phyloP scores from a whole-genome alignment of 2,329 filamentous ascomycete genomes.

The Amauroascus verrucosus region DNA sequence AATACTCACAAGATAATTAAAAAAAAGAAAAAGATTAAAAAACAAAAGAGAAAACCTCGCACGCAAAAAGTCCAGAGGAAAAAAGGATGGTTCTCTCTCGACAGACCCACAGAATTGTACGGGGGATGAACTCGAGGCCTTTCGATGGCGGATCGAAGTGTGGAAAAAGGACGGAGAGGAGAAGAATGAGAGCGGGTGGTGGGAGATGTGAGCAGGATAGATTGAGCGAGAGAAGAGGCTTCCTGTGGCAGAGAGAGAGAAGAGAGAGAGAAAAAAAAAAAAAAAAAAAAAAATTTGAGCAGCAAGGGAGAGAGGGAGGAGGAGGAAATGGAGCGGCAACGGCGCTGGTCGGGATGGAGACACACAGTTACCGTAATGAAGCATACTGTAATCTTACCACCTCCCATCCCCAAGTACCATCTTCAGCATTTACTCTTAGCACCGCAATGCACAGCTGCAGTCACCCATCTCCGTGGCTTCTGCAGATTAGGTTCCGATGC shows the following conservation, averaged over 20 bases:
- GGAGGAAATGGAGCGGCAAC: conserved; percentile 7
- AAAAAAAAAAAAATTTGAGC: no score
- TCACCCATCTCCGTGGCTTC: background rate
- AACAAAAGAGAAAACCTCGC: background rate
- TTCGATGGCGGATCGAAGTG: background rate
- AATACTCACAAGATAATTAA: conserved; percentile 3
- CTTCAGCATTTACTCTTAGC: background rate
- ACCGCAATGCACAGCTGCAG: background rate
- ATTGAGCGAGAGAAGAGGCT: conserved; percentile 21
- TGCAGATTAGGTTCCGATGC: no score
- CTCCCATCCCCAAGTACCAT: no score
- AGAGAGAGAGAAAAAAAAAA: conserved; percentile 19
- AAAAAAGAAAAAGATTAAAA: conserved; percentile 2
- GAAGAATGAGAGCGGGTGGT: conserved; percentile 17
- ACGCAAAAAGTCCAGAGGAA: background rate
- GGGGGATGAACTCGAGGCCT: conserved; percentile 3
- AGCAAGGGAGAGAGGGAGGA: background rate
- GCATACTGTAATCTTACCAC: background rate
- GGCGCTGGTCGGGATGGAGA: conserved; percentile 10
- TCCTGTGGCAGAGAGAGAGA: conserved; percentile 18
- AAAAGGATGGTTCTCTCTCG: background rate
- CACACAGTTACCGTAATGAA: background rate
- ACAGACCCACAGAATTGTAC: conserved; percentile 1
- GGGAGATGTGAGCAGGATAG: conserved; percentile 13
- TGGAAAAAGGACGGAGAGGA: conserved; percentile 17